Evolutionary conservation across 768 basidiomycete genomes (phyloP), one percentile per base, ranked within the genome.

Genomic region (Lactifluus volemus): DNA sequence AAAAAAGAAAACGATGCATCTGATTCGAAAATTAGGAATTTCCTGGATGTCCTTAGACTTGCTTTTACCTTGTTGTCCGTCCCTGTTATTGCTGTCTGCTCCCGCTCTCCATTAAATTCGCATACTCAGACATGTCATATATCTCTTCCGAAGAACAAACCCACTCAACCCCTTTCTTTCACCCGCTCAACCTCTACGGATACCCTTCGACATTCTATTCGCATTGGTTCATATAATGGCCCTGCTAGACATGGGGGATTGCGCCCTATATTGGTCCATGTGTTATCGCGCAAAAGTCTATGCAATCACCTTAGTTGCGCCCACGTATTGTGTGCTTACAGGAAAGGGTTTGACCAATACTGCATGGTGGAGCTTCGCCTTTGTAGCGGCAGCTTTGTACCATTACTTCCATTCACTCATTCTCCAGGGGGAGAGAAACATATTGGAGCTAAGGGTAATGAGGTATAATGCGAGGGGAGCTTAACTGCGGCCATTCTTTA

Each of bases 381-480:
- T 65, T 21, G 25, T 41, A 5, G 55, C 56, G 4, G 39, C 53
- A 32, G 36, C 34, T 2, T 30, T 66, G 5, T 49, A 66, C n/a
- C 48, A 66, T 29, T 38, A 50, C 38, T 42, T 65, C 39, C 52
- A 78, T 59, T 73, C 73, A 45, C 75, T 79, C 52, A 77, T 83
- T 45, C 69, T 71, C 49, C 71, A 72, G 49, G 78, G 78, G 11
- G 75, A 78, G 65, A 71, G 78, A 63, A 77, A 75, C 36, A 75
- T 87, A 19, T 72, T 74, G 1, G 74, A 77, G 45, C 70, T 87
- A 32, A 81, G 86, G 68, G 71, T 69, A 14, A 70, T 85, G 71
- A 79, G 74, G 67, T 87, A 87, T 63, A 65, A 67, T 8, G 78
- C 83, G 10, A 79, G 76, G 29, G 82, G 84, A 5, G 83, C 84